phyloP scores from a whole-genome alignment of 768 basidiomycete species.

The Lactifluus piperatus region DNA sequence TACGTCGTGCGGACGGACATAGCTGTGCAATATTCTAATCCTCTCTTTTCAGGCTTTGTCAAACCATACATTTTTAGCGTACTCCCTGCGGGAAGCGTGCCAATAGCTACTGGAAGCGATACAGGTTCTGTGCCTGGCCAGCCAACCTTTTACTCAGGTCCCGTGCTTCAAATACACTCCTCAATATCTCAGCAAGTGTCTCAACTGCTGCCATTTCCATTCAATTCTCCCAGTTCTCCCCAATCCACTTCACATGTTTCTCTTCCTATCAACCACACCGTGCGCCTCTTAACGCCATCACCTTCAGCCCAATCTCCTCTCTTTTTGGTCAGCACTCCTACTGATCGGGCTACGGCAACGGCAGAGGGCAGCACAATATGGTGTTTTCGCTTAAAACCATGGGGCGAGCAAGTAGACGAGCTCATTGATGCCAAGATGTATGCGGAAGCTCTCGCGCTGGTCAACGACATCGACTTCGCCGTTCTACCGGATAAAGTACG shows the following conservation, averaged over 20 bases:
- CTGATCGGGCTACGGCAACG: constrained; percentile 54
- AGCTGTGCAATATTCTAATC: constrained; percentile 1
- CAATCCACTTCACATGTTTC: constrained; percentile 24
- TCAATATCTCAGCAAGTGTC: constrained; percentile 52
- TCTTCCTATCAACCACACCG: constrained; percentile 33
- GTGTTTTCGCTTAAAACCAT: constrained; percentile 60
- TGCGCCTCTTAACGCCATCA: constrained; percentile 59
- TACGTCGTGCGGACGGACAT: constrained; percentile 23
- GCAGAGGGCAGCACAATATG: constrained; percentile 74
- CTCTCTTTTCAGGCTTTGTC: constrained; percentile 43
- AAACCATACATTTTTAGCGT: constrained; percentile 74
- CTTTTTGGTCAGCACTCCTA: constrained; percentile 64
- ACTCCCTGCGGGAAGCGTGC: constrained; percentile 59
- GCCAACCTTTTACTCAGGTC: constrained; percentile 40
- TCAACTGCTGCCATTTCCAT: constrained; percentile 61
- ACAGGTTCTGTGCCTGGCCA: constrained; percentile 25
- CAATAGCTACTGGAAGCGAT: constrained; percentile 23
- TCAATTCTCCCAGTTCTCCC: constrained; percentile 30
- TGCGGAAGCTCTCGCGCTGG: constrained; percentile 68
- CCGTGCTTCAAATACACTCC: constrained; percentile 63
- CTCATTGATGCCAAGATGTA: constrained; percentile 61
- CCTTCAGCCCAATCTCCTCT: constrained; percentile 44
- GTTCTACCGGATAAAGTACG: constrained; percentile 56
- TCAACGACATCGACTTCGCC: constrained; percentile 58
- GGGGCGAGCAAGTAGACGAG: constrained; percentile 81